Evolutionary conservation across 441 rosid species (phyloP).

Genomic region (Cnidoscolus chayamansa): DNA sequence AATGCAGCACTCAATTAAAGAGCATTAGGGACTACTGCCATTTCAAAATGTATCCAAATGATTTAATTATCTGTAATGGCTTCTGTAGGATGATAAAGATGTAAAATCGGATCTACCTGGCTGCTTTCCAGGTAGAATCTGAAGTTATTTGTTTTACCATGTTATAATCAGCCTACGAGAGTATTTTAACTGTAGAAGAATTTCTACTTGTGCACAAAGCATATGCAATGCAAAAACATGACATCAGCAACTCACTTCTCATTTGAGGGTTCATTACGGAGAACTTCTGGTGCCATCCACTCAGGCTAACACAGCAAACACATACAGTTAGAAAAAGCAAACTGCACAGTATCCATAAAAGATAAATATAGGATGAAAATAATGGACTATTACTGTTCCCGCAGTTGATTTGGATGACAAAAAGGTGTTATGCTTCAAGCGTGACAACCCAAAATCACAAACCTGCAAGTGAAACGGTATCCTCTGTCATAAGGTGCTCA

Average conservation of each 20-base stretch:
- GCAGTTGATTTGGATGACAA: constrained; percentile 97
- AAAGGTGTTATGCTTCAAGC: constrained; percentile 92
- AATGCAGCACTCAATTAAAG: neutral
- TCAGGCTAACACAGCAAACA: constrained; percentile 65
- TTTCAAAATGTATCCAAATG: neutral
- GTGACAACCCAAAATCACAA: constrained; percentile 91
- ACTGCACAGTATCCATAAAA: neutral
- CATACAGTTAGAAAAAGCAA: constrained; percentile 1
- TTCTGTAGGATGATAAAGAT: neutral
- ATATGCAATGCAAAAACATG: neutral
- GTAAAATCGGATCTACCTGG: neutral
- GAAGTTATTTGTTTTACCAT: neutral
- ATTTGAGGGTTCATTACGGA: constrained; percentile 93
- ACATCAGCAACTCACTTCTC: constrained; percentile 71
- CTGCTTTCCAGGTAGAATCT: neutral
- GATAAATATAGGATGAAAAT: neutral
- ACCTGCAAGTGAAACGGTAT: constrained; percentile 50
- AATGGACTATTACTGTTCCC: constrained; percentile 66
- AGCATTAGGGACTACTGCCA: neutral
- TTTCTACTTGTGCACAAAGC: neutral
- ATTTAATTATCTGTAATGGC: neutral
- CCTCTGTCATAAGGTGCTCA: constrained; percentile 4
- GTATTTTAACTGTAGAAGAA: neutral
- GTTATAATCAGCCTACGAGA: neutral
- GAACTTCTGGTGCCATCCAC: constrained; percentile 99